phyloP scores from a whole-genome alignment of 305 asterid genomes.

The Fraxinus sp. region DNA sequence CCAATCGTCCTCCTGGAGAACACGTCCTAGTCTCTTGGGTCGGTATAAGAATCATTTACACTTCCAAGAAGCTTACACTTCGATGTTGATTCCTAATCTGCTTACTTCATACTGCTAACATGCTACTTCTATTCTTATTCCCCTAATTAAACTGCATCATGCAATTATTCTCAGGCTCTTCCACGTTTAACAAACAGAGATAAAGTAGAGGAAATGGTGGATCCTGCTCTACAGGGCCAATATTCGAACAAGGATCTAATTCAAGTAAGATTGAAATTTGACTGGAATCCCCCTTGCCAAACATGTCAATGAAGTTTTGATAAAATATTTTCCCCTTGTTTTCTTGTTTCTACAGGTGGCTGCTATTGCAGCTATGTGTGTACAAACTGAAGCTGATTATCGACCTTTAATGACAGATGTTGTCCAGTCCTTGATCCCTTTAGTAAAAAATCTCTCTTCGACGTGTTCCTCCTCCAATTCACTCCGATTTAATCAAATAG shows the following conservation, averaged over 20 bases:
- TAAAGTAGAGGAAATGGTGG: conserved; percentile 68
- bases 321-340: background rate
- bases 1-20: conserved; percentile 64
- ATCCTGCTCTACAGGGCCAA: conserved; percentile 59
- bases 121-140: background rate
- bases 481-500: conserved; percentile 32
- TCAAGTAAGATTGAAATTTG: conserved; percentile 43
- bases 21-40: conserved; percentile 81
- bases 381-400: conserved; percentile 80
- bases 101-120: background rate
- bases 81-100: background rate
- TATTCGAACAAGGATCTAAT: conserved; percentile 64
- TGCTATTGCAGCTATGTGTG: conserved; percentile 86
- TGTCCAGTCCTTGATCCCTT: conserved; percentile 75
- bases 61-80: background rate
- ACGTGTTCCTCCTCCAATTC: conserved; percentile 34
- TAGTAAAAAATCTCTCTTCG: conserved; percentile 51
- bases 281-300: background rate
- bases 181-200: conserved; percentile 77
- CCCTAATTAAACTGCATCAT: background rate
- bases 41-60: conserved; percentile 1
- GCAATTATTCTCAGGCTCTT: conserved; percentile 55
- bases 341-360: conserved; percentile 49
- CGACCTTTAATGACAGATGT: conserved; percentile 84
- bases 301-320: background rate